These are phyloP conservation scores for Strobilomyces dryophilus DNA, from an alignment of 768 basidiomycete species.

Conservation along the genomic window DNA sequence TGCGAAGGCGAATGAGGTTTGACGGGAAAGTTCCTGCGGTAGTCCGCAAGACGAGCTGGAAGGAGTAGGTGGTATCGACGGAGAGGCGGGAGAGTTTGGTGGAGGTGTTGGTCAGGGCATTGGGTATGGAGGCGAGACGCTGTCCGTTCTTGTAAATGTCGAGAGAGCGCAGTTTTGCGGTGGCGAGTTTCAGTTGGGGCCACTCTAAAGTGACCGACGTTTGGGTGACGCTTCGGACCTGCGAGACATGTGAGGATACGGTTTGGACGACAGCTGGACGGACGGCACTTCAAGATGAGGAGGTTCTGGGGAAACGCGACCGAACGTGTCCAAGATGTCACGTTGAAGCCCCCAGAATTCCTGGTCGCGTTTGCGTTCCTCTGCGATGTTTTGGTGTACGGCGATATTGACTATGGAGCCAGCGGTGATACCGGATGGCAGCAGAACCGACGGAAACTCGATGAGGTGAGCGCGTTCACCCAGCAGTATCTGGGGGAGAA, in stretches of 20 bases:
- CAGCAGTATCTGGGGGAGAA: conserved; percentile 64
- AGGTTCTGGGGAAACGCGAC: conserved; percentile 57
- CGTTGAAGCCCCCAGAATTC: conserved; percentile 86
- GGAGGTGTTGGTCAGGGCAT: conserved; percentile 77
- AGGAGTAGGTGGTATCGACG: conserved; percentile 81
- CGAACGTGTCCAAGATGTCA: conserved; percentile 73
- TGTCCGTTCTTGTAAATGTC: conserved; percentile 93
- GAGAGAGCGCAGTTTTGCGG: conserved; percentile 79
- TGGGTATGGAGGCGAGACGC: conserved; percentile 82
- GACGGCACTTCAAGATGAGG: conserved; percentile 68
- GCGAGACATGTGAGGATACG: conserved; percentile 2
- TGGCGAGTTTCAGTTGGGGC: conserved; percentile 81
- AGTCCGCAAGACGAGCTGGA: conserved; percentile 92
- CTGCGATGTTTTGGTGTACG: conserved; percentile 79
- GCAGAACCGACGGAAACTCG: conserved; percentile 93
- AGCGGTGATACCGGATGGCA: conserved; percentile 88
- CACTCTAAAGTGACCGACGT: conserved; percentile 97
- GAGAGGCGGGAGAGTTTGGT: conserved; percentile 84
- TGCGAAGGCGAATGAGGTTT: conserved; percentile 75
- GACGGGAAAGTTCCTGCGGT: conserved; percentile 89
- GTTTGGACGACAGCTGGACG: neutral
- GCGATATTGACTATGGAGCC: conserved; percentile 98
- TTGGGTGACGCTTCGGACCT: conserved; percentile 94
- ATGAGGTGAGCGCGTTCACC: conserved; percentile 95
- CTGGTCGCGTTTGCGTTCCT: conserved; percentile 76